Evolutionary conservation across 768 basidiomycete genomes (phyloP).

Genomic region (Podaxis sp.): DNA sequence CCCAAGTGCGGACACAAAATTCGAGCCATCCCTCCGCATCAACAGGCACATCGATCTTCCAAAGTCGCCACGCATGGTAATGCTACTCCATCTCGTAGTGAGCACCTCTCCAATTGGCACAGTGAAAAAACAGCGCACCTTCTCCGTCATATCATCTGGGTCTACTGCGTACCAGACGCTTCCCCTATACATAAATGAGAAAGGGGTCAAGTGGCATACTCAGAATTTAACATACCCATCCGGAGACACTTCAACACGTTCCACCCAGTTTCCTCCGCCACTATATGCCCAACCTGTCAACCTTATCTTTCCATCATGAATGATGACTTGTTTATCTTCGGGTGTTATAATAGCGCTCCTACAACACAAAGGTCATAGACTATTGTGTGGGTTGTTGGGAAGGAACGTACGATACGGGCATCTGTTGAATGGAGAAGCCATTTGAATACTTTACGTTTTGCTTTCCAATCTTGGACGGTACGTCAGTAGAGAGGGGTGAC

Average conservation of each 20-base stretch:
- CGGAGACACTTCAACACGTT: slow-evolving; percentile 53
- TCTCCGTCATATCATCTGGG: slow-evolving; percentile 48
- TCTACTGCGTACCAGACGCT: slow-evolving; percentile 50
- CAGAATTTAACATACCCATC: slow-evolving; percentile 37
- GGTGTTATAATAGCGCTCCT: slow-evolving; percentile 53
- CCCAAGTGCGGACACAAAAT: slow-evolving; percentile 56
- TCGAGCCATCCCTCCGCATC: slow-evolving; percentile 59
- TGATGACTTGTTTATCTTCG: slow-evolving; percentile 41
- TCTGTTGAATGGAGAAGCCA: slow-evolving; percentile 57
- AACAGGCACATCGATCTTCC: slow-evolving; percentile 50
- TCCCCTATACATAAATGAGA: slow-evolving; percentile 29
- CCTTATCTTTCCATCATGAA: slow-evolving; percentile 48
- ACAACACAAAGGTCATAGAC: not conserved
- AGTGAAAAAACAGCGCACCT: slow-evolving; percentile 26
- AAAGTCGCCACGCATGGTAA: slow-evolving; percentile 55
- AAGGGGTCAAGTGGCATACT: not conserved
- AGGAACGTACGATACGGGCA: slow-evolving; percentile 55
- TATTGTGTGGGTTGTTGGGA: not conserved
- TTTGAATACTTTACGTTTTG: slow-evolving; percentile 52
- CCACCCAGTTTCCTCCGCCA: slow-evolving; percentile 53
- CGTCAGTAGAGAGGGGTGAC: not conserved
- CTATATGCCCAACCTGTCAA: slow-evolving; percentile 45
- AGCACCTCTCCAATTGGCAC: not conserved
- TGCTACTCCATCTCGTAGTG: slow-evolving; percentile 29
- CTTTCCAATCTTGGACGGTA: slow-evolving; percentile 42